These are phyloP conservation scores for Yarrowia bubula DNA, from an alignment of 805 yeast genomes.

Conservation along the genomic window DNA sequence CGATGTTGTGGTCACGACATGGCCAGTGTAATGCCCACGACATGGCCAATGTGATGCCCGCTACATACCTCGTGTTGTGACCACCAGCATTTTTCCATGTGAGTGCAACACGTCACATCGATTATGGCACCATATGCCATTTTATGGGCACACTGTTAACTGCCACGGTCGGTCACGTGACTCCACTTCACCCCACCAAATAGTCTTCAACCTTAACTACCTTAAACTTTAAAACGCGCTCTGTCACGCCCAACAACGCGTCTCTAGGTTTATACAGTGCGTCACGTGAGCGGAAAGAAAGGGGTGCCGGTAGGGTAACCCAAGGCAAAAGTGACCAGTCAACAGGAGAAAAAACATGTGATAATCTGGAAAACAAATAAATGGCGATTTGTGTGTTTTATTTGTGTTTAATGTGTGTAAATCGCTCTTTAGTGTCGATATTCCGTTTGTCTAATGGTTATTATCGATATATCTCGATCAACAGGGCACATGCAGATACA, in stretches of 20 bases:
- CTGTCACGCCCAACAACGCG: constrained; percentile 11
- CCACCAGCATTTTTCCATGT: too few species aligned
- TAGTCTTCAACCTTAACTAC: background rate
- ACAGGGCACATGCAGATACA: constrained; percentile 22
- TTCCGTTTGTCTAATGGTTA: background rate
- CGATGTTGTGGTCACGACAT: too few species aligned
- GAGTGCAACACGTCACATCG: too few species aligned
- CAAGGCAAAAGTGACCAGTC: background rate
- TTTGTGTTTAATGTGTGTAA: too few species aligned
- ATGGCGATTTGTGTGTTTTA: too few species aligned
- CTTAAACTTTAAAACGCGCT: constrained; percentile 1
- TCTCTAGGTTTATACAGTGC: background rate
- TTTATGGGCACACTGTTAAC: too few species aligned
- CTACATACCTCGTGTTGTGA: too few species aligned
- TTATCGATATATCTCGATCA: background rate
- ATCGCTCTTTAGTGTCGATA: background rate
- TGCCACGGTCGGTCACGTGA: too few species aligned
- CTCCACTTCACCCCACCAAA: background rate
- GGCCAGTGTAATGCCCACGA: too few species aligned
- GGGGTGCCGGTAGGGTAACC: background rate
- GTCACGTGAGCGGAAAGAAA: constrained; percentile 7
- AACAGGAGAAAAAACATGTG: background rate
- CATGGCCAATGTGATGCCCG: too few species aligned
- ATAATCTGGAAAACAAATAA: too few species aligned
- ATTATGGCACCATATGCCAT: too few species aligned